These are phyloP conservation scores for Ophiosphaerella narmari DNA, from an alignment of 2,329 filamentous ascomycete species.

Conservation along the genomic window DNA sequence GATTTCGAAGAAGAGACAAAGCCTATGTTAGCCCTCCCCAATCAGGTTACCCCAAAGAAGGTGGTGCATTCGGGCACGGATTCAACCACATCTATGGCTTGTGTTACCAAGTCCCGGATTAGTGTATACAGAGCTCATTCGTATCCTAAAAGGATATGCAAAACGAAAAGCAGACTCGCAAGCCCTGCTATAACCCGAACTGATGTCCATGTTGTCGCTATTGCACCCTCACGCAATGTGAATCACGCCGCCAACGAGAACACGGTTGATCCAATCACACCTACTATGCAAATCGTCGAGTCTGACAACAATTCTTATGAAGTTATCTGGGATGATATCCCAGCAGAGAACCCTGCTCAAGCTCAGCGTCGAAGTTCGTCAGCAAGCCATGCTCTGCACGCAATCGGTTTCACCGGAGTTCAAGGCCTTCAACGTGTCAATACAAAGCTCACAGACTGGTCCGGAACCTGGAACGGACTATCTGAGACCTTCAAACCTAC, in stretches of 20 bases:
- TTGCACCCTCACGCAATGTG: slow-evolving; percentile 21
- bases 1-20: slow-evolving; percentile 28
- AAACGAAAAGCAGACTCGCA: slow-evolving; percentile 28
- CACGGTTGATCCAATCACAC: slow-evolving; percentile 26
- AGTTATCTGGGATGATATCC: slow-evolving; percentile 39
- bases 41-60: slow-evolving; percentile 3
- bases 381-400: slow-evolving; percentile 23
- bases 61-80: not conserved
- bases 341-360: slow-evolving; percentile 11
- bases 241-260: slow-evolving; percentile 3
- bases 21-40: slow-evolving; percentile 4
- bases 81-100: not conserved
- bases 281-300: slow-evolving; percentile 41
- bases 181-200: slow-evolving; percentile 37
- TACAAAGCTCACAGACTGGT: slow-evolving; percentile 37
- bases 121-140: not conserved
- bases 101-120: not conserved
- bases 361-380: slow-evolving; percentile 21
- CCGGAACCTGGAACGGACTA: slow-evolving; percentile 22
- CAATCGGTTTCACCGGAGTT: slow-evolving; percentile 13
- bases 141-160: slow-evolving; percentile 13
- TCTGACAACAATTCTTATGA: slow-evolving; percentile 33
- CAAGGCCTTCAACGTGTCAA: slow-evolving; percentile 36
- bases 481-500: slow-evolving; percentile 26
- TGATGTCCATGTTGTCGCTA: slow-evolving; percentile 42